Base-by-base conservation (phyloP, 164 flowering plant genomes). In the Tetrastigma voinierianum region DNA sequence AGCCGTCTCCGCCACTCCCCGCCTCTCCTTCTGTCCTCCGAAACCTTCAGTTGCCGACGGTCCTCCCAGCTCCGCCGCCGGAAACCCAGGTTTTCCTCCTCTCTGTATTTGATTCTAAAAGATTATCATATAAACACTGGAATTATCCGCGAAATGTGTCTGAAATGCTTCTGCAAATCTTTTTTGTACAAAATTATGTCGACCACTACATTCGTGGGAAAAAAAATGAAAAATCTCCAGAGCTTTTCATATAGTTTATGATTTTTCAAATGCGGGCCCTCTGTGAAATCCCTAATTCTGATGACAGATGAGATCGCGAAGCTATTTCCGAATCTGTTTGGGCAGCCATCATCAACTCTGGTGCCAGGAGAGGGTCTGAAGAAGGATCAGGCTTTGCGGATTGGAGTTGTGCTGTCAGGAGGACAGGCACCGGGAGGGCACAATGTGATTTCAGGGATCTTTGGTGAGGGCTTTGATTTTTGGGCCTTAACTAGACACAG, bases 361-460 rank as follows among this genome's bases (percentile, higher is more conserved):
- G 89, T 83, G 16, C 88, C 96, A 2, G 67, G 65, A n/a, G 87
- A 80, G 4, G 20, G 40, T 2, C 40, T 40, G 2, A 21, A 19
- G 18, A 59, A 77, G 8, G 83, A 68, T 59, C 78, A 73, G 76
- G 83, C 75, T 70, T 70, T 92, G 86, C 92, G 88, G 82, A 87
- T 95, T 57, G 99, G 98, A 10, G 98, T 95, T 25, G 98, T 95
- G 43, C 76, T 95, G 62, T 95, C 98, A 17, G 98, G 98, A 49
- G 98, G 98, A n/a, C 98, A 94, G 77, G 98, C 98, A 20, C 99
- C 98, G 14, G 99, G 99, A 18, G 98, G 98, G 17, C 99, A 92
- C 79, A 95, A 95, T 82, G 97, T 95, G 44, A 95, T 95, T 46
- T 87, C 83, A 68, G 99, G 97, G 66, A 82, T 92, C 59, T 92